Evolutionary conservation across 768 basidiomycete genomes (phyloP).

Genomic region (Macrocybe gigantea): DNA sequence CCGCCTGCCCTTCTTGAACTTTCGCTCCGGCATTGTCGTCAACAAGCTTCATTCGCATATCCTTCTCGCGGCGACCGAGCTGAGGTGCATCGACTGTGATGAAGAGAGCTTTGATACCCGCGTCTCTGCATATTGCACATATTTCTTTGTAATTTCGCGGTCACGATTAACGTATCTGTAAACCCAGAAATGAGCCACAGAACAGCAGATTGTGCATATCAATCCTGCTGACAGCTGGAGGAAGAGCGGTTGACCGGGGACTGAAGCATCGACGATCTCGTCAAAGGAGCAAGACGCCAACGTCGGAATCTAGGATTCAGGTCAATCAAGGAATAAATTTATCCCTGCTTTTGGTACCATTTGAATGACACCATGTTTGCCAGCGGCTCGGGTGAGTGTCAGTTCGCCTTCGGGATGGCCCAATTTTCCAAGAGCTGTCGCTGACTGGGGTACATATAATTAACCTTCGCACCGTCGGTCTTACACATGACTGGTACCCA

Average conservation of each 20-base stretch:
- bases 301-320: constrained; percentile 72
- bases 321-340: neutral
- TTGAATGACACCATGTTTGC: constrained; percentile 56
- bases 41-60: constrained; percentile 93
- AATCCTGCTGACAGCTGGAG: constrained; percentile 62
- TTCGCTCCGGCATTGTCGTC: constrained; percentile 42
- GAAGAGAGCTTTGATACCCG: constrained; percentile 92
- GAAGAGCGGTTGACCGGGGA: constrained; percentile 76
- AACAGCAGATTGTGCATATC: neutral
- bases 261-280: constrained; percentile 85
- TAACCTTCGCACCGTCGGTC: neutral
- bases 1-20: constrained; percentile 27
- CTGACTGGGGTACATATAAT: constrained; percentile 31
- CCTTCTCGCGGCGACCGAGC: constrained; percentile 88
- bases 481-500: constrained; percentile 21
- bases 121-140: constrained; percentile 86
- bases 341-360: constrained; percentile 27
- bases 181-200: neutral
- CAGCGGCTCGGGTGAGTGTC: constrained; percentile 84
- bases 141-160: constrained; percentile 73
- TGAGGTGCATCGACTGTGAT: constrained; percentile 98
- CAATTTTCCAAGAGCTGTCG: constrained; percentile 88
- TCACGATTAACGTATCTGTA: constrained; percentile 88
- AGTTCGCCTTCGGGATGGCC: constrained; percentile 96
- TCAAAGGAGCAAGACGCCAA: constrained; percentile 95